Conservation (phyloP, 2,329 filamentous ascomycete genomes). For the Pyrenochaeta sp. region DNA sequence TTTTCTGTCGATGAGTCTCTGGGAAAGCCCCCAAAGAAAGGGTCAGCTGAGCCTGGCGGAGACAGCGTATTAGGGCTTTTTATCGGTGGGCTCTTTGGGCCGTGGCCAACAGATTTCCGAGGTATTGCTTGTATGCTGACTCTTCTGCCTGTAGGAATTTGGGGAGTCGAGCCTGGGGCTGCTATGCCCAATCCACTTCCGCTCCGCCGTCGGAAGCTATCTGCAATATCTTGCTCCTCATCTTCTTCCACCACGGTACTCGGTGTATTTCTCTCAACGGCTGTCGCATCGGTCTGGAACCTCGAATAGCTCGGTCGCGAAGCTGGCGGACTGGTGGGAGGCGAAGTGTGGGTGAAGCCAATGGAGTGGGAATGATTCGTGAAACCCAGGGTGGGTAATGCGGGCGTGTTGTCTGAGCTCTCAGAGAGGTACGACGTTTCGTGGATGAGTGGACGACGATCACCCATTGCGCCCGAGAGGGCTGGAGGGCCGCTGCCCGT, state of each 20-base stretch:
- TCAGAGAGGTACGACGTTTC: conserved; percentile 38
- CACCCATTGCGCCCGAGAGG: conserved; percentile 33
- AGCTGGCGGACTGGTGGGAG: conserved; percentile 30
- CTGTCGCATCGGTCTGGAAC: conserved; percentile 46
- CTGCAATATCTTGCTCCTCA: conserved; percentile 43
- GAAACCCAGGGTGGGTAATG: conserved; percentile 39
- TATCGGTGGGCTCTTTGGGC: conserved; percentile 25
- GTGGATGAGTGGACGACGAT: conserved; percentile 40
- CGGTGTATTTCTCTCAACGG: conserved; percentile 38
- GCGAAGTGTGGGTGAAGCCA: conserved; percentile 30
- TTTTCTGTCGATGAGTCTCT: conserved; percentile 31
- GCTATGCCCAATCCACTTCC: conserved; percentile 49
- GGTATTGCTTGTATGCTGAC: conserved; percentile 35
- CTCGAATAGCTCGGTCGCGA: conserved; percentile 48
- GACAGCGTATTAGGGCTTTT: conserved; percentile 31
- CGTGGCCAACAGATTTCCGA: conserved; percentile 23
- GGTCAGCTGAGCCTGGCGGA: conserved; percentile 39
- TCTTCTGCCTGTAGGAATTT: conserved; percentile 8
- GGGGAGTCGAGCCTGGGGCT: conserved; percentile 21
- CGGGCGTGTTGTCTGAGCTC: conserved; percentile 35
- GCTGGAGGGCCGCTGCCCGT: not conserved
- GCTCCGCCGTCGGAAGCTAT: conserved; percentile 24
- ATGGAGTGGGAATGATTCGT: conserved; percentile 29
- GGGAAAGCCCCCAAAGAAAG: conserved; percentile 37
- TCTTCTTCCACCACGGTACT: conserved; percentile 41